These are phyloP conservation scores for Nemania abortiva DNA, from an alignment of 2,329 filamentous ascomycete species.

Conservation along the genomic window DNA sequence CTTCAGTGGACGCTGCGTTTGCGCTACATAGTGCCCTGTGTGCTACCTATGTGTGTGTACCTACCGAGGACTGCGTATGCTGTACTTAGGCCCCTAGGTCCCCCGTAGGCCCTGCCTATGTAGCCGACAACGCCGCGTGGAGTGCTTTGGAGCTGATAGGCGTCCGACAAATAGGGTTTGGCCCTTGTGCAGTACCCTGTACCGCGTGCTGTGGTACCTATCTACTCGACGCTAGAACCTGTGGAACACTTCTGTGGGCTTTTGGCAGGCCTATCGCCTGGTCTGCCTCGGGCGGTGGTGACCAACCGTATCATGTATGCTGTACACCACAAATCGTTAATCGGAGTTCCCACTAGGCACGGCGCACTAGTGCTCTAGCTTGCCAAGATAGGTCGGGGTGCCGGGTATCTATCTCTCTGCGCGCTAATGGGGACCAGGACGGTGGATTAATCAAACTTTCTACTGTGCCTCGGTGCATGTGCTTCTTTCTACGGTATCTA, in stretches of 20 bases:
- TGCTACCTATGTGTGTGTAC: too few relatives aligned
- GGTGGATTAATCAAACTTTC: conserved; percentile 14
- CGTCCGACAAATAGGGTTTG: conserved; percentile 11
- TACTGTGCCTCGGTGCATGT: conserved; percentile 7
- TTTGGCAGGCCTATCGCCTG: conserved; percentile 12
- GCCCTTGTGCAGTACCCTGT: conserved; percentile 15
- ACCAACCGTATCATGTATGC: neutral
- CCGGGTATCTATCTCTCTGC: conserved; percentile 8
- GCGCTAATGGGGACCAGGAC: neutral
- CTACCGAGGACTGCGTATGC: too few relatives aligned
- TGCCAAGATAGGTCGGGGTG: conserved; percentile 2
- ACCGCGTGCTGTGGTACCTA: conserved; percentile 17
- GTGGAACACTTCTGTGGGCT: conserved; percentile 5
- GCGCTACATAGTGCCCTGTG: too few relatives aligned
- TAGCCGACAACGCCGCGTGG: conserved; percentile 30
- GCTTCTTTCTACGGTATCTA: too few relatives aligned
- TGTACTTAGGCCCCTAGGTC: too few relatives aligned
- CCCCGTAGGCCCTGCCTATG: conserved; percentile 14
- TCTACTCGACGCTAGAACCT: conserved; percentile 7
- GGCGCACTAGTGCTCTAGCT: neutral
- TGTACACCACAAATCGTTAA: neutral
- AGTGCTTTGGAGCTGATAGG: conserved; percentile 30
- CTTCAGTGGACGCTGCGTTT: too few relatives aligned
- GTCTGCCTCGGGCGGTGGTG: neutral
- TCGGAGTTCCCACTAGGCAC: neutral